Evolutionary conservation across 768 basidiomycete species (phyloP).

Genomic region (Tulasnella sp.): DNA sequence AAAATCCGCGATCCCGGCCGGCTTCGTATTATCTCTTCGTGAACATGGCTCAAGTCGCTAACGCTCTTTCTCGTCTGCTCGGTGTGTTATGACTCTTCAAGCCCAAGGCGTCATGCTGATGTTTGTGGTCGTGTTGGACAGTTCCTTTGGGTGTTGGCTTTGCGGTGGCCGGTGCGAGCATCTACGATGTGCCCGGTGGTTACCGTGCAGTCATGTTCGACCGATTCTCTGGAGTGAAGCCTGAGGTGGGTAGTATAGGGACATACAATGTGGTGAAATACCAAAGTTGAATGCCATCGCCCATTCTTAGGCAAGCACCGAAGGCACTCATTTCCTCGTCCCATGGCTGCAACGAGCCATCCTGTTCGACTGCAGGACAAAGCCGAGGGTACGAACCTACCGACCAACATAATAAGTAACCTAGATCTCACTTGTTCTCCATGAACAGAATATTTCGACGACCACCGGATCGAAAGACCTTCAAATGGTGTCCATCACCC

Average conservation of each 20-base stretch:
- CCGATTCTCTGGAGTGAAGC: constrained; percentile 83
- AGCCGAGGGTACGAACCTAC: constrained; percentile 59
- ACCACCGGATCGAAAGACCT: constrained; percentile 97
- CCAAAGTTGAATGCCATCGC: constrained; percentile 8
- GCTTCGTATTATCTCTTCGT: constrained; percentile 31
- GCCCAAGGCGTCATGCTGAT: background rate
- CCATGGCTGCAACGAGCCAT: constrained; percentile 96
- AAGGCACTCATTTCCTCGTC: constrained; percentile 93
- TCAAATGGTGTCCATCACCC: constrained; percentile 96
- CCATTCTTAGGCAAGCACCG: constrained; percentile 57
- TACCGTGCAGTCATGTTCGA: constrained; percentile 98
- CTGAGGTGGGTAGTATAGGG: constrained; percentile 39
- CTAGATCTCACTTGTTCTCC: background rate
- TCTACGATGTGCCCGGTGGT: constrained; percentile 65
- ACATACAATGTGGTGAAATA: background rate
- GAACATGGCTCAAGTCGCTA: constrained; percentile 6
- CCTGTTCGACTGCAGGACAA: constrained; percentile 94
- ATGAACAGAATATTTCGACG: constrained; percentile 82
- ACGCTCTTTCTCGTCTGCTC: background rate
- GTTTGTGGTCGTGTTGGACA: constrained; percentile 10
- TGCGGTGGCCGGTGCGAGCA: constrained; percentile 35
- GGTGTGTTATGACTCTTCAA: background rate
- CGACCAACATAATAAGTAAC: background rate
- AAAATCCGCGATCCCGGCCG: constrained; percentile 58
- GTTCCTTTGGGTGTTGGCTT: constrained; percentile 56